phyloP scores from a whole-genome alignment of 371 early-diverging fungal species.

The Mucor mucedo region DNA sequence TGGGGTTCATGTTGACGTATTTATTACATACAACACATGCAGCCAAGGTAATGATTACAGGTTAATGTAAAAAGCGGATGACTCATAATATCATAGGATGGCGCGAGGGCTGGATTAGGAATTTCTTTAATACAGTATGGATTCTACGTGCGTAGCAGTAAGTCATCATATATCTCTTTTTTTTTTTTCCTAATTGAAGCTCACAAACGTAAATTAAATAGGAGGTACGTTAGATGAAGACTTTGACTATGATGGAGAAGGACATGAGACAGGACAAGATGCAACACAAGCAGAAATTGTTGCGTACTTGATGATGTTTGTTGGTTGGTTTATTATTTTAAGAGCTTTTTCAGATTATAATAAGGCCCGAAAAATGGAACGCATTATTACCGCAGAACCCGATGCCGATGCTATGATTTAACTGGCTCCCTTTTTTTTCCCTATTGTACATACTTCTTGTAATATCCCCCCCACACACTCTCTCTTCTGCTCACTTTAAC shows the following conservation, averaged over 20 bases:
- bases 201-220: background rate
- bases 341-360: slow-evolving; percentile 56
- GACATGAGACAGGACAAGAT: slow-evolving; percentile 20
- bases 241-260: slow-evolving; percentile 17
- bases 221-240: slow-evolving; percentile 37
- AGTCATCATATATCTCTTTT: slow-evolving; percentile 15
- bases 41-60: slow-evolving; percentile 45
- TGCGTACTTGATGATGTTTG: slow-evolving; percentile 55
- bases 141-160: slow-evolving; percentile 57
- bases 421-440: background rate
- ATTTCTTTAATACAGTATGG: slow-evolving; percentile 60
- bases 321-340: slow-evolving; percentile 62
- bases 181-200: background rate
- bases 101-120: slow-evolving; percentile 66
- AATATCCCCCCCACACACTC: background rate
- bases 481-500: background rate
- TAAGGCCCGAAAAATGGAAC: slow-evolving; percentile 56
- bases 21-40: slow-evolving; percentile 71
- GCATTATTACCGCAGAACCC: slow-evolving; percentile 44
- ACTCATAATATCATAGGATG: slow-evolving; percentile 40
- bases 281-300: slow-evolving; percentile 29
- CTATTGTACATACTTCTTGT: background rate
- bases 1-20: slow-evolving; percentile 74
- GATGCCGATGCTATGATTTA: slow-evolving; percentile 35
- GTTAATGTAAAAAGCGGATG: background rate